Base-by-base conservation (phyloP, 2,329 filamentous ascomycete species). In the Dactylonectria macrodidyma region DNA sequence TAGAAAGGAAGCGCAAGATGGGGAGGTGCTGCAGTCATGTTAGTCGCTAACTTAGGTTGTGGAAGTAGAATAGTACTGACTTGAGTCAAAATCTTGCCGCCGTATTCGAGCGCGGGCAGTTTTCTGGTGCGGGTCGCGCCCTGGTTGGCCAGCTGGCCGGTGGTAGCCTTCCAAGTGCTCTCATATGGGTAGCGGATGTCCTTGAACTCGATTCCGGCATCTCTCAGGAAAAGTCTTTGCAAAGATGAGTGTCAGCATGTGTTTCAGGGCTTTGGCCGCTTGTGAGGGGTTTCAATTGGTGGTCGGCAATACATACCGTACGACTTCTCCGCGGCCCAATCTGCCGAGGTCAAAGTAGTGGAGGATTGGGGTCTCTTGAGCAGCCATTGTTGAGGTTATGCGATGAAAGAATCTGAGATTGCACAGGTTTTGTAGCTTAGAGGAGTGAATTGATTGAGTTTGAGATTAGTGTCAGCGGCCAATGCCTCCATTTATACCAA, bases 1-100 rank as follows among this genome's bases (percentile, higher is more conserved):
- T 75, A 1, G 81, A 63, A 0, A 83, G 70, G 57, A 78, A 82
- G n/a, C 81, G 76, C 6, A 83, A 66, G 12, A 78, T 83, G 14
- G 64, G 59, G n/a, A 66, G 33, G 24, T 66, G 64, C 64, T 66
- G 6, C 7, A 14, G 22, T 6, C 11, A 6, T 12, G 7, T 61
- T 30, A 66, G 47, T 8, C 2, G 5, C 7, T 4, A 5, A 30
- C 9, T 12, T 19, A 11, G 14, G n/a, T 3, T 7, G 47, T 16
- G 1, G 16, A 2, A 44, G 11, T 3, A 3, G 2, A 22, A 2
- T n/a, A 26, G 3, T 4, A 54, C 65, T 2, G 7, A 71, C 73
- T 59, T 75, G 73, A 16, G 60, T 71, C 10, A 82, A 65, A 5
- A 77, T 66, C 6, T 69, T 52, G 3, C 78, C 80, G 34, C 81